Evolutionary conservation across 2,329 filamentous ascomycete species (phyloP), one percentile per base, ranked within the genome.

Genomic region (Aspergillus ibericus): DNA sequence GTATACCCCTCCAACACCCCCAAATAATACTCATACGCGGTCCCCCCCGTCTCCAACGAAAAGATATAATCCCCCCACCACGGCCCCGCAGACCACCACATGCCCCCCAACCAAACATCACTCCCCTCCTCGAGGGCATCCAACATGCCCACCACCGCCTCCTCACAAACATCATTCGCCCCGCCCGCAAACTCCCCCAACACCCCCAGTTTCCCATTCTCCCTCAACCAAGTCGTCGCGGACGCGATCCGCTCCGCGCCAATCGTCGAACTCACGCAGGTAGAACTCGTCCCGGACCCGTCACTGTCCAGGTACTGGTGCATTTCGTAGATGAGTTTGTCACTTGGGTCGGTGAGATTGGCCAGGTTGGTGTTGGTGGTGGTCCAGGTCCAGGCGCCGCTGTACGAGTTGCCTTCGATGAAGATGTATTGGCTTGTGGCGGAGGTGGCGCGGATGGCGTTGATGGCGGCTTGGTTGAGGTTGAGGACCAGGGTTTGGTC

Each of bases 401-500:
- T 70, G 52, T 64, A 84, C n/a, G 75, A 73, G 68, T 83, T 84
- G 57, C 83, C 83, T 63, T 86, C 84, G 15, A 82, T 82, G 15
- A 83, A 85, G 69, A 86, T 85, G 71, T 82, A 83, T 66, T 86
- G 83, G 9, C 64, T 67, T 6, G 72, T 86, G 9, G 85, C 85
- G 5, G 85, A 85, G 12, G 83, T 79, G 6, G 73, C 80, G 49
- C 85, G 84, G 71, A 88, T 87, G 63, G 79, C 83, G 67, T 85
- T 71, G 65, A 88, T 86, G 61, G 85, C 85, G 9, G 83, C 85
- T 70, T 88, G 85, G 79, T 88, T 88, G 48, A 88, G 82, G 65
- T 81, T 72, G 10, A 83, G 75, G 10, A 88, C 85, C 8, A 86
- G 80, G 1, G 71, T 73, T 71, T 87, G 83, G 65, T 85, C 82